Evolutionary conservation across 345 rosid genomes (phyloP).

Genomic region (Eucalyptus curtisii): DNA sequence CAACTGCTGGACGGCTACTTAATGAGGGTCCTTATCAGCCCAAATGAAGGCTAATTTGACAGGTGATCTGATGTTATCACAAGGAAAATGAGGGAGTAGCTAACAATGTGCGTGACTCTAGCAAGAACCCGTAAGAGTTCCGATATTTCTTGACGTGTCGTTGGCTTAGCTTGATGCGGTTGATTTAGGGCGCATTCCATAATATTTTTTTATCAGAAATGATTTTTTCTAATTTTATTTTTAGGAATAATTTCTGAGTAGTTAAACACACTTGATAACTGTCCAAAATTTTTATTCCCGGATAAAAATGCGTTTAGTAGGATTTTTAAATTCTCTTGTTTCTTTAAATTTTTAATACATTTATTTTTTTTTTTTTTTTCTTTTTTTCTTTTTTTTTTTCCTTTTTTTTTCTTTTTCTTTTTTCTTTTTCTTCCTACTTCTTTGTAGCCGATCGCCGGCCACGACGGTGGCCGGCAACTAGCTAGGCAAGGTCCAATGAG

Average conservation of each 20-base stretch:
- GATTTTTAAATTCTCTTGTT: no score
- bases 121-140: not conserved
- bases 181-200: accelerated
- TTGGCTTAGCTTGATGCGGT: not conserved
- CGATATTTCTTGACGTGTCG: not conserved
- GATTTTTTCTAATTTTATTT: accelerated
- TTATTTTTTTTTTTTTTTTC: no score
- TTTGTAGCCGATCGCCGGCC: accelerated
- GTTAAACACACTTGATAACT: accelerated
- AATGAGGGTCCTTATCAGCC: not conserved
- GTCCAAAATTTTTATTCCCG: accelerated
- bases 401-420: accelerated
- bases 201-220: no score
- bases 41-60: not conserved
- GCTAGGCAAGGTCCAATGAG: accelerated
- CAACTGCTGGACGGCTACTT: not conserved
- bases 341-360: no score
- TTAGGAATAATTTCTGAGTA: accelerated
- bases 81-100: not conserved
- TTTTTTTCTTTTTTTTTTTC: accelerated
- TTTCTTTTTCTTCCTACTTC: no score
- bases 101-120: not conserved
- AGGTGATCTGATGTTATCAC: not conserved
- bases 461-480: accelerated
- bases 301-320: accelerated